phyloP scores from a whole-genome alignment of 495 filamentous ascomycete genomes.

The Aspergillus haitiensis region DNA sequence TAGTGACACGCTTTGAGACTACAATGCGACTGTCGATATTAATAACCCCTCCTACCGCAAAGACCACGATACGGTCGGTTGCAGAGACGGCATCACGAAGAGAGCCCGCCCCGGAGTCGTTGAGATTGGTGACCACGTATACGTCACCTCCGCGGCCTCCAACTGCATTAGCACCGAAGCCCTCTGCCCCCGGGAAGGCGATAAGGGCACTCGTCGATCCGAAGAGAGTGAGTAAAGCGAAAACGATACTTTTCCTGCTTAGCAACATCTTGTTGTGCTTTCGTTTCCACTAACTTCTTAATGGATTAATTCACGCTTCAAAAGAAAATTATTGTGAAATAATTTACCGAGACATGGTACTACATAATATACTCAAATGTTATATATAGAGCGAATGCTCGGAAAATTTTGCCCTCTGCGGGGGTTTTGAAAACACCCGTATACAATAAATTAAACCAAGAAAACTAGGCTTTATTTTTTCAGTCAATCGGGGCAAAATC shows the following conservation, averaged over 20 bases:
- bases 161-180: constrained; percentile 22
- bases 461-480: not conserved
- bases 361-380: no score
- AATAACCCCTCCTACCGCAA: constrained; percentile 23
- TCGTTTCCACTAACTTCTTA: not conserved
- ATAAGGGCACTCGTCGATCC: constrained; percentile 13
- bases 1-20: constrained; percentile 23
- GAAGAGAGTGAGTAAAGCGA: constrained; percentile 8
- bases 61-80: constrained; percentile 23
- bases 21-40: constrained; percentile 22
- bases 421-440: not conserved
- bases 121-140: constrained; percentile 22
- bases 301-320: not conserved
- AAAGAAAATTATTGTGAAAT: no score
- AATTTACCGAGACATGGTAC: no score
- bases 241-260: not conserved
- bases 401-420: no score
- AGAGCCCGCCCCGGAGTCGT: constrained; percentile 22
- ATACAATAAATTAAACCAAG: not conserved
- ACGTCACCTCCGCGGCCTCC: constrained; percentile 21
- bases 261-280: constrained; percentile 4
- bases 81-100: constrained; percentile 21
- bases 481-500: constrained; percentile 1
- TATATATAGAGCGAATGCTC: no score
- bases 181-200: constrained; percentile 24